Evolutionary conservation across 306 rosid species (phyloP), one percentile per base, ranked within the genome.

Genomic region (Vigna angularis): DNA sequence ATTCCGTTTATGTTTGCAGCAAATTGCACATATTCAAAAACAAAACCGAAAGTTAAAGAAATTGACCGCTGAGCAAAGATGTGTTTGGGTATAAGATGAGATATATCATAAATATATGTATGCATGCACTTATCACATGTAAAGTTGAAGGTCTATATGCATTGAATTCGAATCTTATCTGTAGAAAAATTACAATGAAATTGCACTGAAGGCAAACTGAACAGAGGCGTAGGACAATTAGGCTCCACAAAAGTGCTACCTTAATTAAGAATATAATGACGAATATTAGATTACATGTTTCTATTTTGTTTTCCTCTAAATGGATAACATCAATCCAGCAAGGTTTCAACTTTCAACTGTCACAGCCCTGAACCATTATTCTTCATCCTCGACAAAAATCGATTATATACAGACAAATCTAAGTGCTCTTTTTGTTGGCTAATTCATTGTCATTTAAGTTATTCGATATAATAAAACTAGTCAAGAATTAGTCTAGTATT

Each of bases 11-110:
- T 47, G 53, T 56, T 77, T 59, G 24, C n/a, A 67, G 66, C 48
- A 77, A 7, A 52, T 66, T 77, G 67, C 67, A 38, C 34, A 55
- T 53, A 36, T 53, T 55, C 74, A 65, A 52, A 56, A 71, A 20
- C 66, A 53, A 55, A 6, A 57, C 67, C 56, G 24, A 24, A 73
- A 56, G 67, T 22, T 56, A 30, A 28, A 32, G 53, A 47, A 17
- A 47, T 69, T 42, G 28, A 66, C 48, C 38, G 50, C 26, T 62
- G 63, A 42, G 66, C 40, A 64, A 64, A 52, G 42, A 32, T 28
- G 36, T 53, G 44, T 28, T 8, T 38, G 7, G 55, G 51, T 59
- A 71, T 62, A 22, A 4, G 20, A 61, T 70, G 62, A 13, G 47
- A 57, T 78, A 30, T 36, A 40, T 65, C 77, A 26, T 64, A 51